A percentile compares a stretch with the other conserved stretches of the same genome.
These are phyloP conservation scores for Bipolaris sorokiniana DNA, from an alignment of 2,329 filamentous ascomycete genomes.

Conservation along the genomic window DNA sequence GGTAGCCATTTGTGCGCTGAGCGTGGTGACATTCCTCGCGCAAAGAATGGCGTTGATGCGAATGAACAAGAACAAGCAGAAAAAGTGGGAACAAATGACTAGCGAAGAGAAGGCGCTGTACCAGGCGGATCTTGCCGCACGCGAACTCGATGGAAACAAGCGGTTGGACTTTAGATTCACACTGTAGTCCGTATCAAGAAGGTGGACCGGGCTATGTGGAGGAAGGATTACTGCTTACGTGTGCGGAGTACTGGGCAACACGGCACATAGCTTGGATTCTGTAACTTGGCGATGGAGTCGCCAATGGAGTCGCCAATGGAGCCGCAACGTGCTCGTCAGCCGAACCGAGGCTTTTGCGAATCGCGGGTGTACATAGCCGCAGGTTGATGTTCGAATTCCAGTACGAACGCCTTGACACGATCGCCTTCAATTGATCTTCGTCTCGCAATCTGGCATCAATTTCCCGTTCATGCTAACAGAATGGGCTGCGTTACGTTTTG, in stretches of 20 bases:
- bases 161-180: conserved; percentile 50
- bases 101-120: conserved; percentile 59
- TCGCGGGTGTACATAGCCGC: neutral
- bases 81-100: conserved; percentile 57
- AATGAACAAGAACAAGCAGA: conserved; percentile 48
- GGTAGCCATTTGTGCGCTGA: conserved; percentile 57
- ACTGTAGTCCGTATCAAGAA: conserved; percentile 12
- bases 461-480: neutral
- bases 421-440: neutral
- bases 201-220: neutral
- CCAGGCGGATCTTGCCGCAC: conserved; percentile 46
- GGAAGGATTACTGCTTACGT: conserved; percentile 1
- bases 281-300: neutral
- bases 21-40: conserved; percentile 58
- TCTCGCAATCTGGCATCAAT: neutral
- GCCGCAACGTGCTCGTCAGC: neutral
- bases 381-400: neutral
- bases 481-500: neutral
- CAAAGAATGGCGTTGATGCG: conserved; percentile 50
- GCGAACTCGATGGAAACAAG: conserved; percentile 48
- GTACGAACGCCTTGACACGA: neutral
- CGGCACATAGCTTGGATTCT: neutral
- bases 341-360: conserved; percentile 1
- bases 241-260: neutral
- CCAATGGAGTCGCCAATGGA: neutral